Base-by-base conservation (phyloP, 2,329 filamentous ascomycete genomes). In the Fusarium dimerum region DNA sequence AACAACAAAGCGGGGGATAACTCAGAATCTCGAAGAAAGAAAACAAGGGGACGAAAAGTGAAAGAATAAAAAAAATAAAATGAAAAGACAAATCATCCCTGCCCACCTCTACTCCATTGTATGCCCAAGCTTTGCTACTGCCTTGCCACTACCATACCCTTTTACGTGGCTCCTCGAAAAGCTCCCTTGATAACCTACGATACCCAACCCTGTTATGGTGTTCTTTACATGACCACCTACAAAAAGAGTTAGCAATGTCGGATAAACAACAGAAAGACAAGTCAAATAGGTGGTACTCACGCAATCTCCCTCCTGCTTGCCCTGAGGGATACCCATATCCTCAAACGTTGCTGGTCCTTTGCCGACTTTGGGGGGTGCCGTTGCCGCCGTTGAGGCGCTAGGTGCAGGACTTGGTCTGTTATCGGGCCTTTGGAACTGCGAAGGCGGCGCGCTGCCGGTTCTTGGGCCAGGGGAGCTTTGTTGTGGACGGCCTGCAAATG, bases 321-420 rank as follows among this genome's bases (percentile, higher is more conserved):
- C 86, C 65, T 86, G 82, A 7, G 92, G 90, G 63, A 99, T 93
- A 39, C 94, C 94, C 94, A 99, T 99, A 69, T 95, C 92, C 69
- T 97, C 93, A 71, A 99, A 99, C 0, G 94, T 97, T 64, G 94
- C 90, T 1, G 94, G 93, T 11, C 93, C 94, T 68, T 92, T 90
- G 45, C 76, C 73, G 3, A 76, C 59, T 57, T 74, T 70, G 17
- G 73, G 66, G 7, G 75, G 72, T 15, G 70, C 62, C 32, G 32
- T 36, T 36, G 13, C 32, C 8, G 72, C 69, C n/a, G 73, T 70
- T 41, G 71, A 62, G n/a, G 67, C 62, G 18, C 64, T 61, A 17
- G 71, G 62, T 40, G 68, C 63, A 53, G 63, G 62, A 50, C 57
- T 69, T 40, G 63, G 72, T 43, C 55, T 69, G 50, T 49, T 54